Evolutionary conservation across 1,139 yeast species (phyloP), one percentile per base, ranked within the genome.

Genomic region (Pichia sp.): DNA sequence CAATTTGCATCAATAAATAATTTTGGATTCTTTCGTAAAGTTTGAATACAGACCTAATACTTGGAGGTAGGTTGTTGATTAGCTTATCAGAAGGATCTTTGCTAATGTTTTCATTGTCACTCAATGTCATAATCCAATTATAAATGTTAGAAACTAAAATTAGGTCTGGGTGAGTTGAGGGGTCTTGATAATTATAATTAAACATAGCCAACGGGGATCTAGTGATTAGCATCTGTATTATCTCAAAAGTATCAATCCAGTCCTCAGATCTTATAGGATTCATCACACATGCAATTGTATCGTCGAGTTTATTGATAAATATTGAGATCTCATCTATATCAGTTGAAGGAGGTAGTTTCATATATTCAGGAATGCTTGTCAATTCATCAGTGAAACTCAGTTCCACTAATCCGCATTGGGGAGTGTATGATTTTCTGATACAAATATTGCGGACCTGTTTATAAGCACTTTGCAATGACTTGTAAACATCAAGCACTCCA

Each of bases 381-480:
- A 64, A 48, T 16, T 62, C 63, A 11, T 64, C 56, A 0, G 66
- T 57, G 54, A 67, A 64, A 26, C 53, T 57, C 41, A 60, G 61
- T 52, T 51, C 65, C 52, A 42, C 61, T 45, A 57, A 54, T 13
- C 54, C 55, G 15, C 78, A 79, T 48, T 79, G 71, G 0, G 97
- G 97, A 58, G 92, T 79, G 68, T 88, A 90, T 16, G 89, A 78
- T 65, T 87, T 87, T 68, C 86, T 88, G 56, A 89, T 87, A 64
- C 87, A 90, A 15, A 81, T 70, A 62, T 85, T 84, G 67, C 90
- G 84, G 62, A 88, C 79, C 61, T 81, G 82, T 64, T 84, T 83
- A 68, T 87, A 88, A 52, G 84, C 75, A 13, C 72, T 73, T 46
- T 50, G 56, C 8, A 61, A 47, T 1, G 51, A 36, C 19, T 55